Percentiles rank a stretch among this genome's conserved stretches.
Conservation (phyloP, 2,329 filamentous ascomycete species). For the Aphanocladium album region DNA sequence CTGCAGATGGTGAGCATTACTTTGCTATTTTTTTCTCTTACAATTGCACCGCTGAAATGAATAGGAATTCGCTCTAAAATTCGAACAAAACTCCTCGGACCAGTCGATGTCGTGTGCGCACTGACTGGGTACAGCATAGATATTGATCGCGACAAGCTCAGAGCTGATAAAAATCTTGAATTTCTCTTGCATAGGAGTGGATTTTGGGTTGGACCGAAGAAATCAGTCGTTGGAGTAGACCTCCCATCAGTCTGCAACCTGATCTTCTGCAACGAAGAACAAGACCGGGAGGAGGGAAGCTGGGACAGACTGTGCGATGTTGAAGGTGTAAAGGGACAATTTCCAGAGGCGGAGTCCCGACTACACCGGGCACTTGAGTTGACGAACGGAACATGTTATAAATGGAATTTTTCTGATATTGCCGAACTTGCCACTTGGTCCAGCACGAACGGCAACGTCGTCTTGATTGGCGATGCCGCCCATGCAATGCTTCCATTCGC, state of each 20-base stretch:
- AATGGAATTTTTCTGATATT: background rate
- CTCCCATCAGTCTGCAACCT: background rate
- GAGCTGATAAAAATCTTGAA: background rate
- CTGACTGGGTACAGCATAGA: background rate
- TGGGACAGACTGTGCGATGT: background rate
- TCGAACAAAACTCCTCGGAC: background rate
- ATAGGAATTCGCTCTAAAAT: background rate
- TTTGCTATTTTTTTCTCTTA: background rate
- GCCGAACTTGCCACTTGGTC: background rate
- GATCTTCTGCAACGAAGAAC: background rate
- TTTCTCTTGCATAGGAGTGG: background rate
- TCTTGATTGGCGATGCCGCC: conserved; percentile 1
- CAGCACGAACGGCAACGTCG: background rate
- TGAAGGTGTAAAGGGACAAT: background rate
- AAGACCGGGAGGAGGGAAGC: background rate
- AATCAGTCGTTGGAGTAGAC: background rate
- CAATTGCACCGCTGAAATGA: background rate
- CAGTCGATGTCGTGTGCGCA: background rate
- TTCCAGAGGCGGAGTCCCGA: background rate
- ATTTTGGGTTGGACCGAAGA: background rate
- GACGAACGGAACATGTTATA: background rate
- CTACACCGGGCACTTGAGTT: background rate
- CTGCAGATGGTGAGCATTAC: background rate
- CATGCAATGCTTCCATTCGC: background rate
- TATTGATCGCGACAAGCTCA: background rate